Conservation (phyloP, 257 asterid genomes). For the Jasminum sambac region DNA sequence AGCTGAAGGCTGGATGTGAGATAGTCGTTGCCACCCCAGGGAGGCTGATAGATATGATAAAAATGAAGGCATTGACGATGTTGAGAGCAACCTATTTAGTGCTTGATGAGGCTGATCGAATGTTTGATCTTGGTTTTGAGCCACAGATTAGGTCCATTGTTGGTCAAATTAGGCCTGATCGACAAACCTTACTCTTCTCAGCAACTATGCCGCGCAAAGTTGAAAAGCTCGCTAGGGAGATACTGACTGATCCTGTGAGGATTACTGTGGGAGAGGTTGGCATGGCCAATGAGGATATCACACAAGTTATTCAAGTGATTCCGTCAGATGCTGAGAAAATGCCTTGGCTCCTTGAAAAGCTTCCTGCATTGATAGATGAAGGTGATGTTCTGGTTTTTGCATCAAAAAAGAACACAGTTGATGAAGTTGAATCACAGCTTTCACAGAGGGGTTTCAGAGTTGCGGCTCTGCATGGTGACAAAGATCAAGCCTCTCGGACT, state of each 20-base stretch:
- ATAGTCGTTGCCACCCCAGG: constrained; percentile 98
- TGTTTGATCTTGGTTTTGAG: constrained; percentile 99
- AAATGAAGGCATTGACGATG: constrained; percentile 93
- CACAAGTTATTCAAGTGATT: constrained; percentile 80
- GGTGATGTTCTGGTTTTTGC: constrained; percentile 97
- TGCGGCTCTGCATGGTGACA: constrained; percentile 98
- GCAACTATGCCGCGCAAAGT: constrained; percentile 97
- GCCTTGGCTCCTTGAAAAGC: constrained; percentile 93
- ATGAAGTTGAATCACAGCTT: constrained; percentile 78
- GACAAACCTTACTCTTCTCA: constrained; percentile 92
- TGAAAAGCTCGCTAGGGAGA: constrained; percentile 96
- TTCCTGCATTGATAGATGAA: constrained; percentile 80
- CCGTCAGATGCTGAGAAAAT: constrained; percentile 80
- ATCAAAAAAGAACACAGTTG: constrained; percentile 87
- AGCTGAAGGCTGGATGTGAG: constrained; percentile 97
- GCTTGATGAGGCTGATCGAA: constrained; percentile 98
- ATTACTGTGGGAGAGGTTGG: constrained; percentile 99
- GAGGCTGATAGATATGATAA: constrained; percentile 91
- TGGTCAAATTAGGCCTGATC: constrained; percentile 96
- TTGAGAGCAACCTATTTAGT: constrained; percentile 82
- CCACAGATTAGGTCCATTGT: constrained; percentile 96
- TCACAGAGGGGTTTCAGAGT: constrained; percentile 71
- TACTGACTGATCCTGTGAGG: constrained; percentile 86
- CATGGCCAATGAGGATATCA: constrained; percentile 95
- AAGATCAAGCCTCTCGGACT: constrained; percentile 96